Percentiles rank a stretch among this genome's conserved stretches.
Evolutionary conservation across 805 yeast species (phyloP).

Genomic region (Hanseniaspora vineae): DNA sequence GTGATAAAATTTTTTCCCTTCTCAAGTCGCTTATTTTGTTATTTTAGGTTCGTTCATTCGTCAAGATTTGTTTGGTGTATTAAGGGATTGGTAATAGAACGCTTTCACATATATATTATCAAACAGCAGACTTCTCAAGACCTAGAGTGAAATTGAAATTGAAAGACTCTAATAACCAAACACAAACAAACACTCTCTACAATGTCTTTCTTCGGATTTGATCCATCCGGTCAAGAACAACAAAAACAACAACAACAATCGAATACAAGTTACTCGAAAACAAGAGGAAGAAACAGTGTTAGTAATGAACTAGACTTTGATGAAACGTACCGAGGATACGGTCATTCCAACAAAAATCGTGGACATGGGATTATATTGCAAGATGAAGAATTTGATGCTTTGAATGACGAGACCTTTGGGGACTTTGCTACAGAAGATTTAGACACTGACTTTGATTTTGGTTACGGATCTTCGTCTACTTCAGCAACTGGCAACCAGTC

Average conservation of each 20-base stretch:
- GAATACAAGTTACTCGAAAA: too few species aligned
- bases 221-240: conserved; percentile 8
- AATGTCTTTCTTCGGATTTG: conserved; percentile 25
- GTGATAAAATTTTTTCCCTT: too few species aligned
- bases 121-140: too few species aligned
- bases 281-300: not conserved
- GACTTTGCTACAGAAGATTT: conserved; percentile 15
- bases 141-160: too few species aligned
- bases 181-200: not conserved
- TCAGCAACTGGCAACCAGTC: conserved; percentile 2
- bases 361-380: conserved; percentile 22
- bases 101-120: too few species aligned
- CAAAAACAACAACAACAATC: not conserved
- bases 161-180: too few species aligned
- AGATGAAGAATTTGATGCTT: conserved; percentile 58
- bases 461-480: conserved; percentile 15
- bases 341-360: conserved; percentile 25
- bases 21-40: too few species aligned
- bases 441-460: conserved; percentile 26
- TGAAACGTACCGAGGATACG: conserved; percentile 71
- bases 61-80: too few species aligned
- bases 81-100: too few species aligned
- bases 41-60: too few species aligned
- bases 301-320: conserved; percentile 47
- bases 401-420: conserved; percentile 23